These are phyloP conservation scores for Prosopis cineraria DNA, from an alignment of 306 rosid species.

Conservation along the genomic window DNA sequence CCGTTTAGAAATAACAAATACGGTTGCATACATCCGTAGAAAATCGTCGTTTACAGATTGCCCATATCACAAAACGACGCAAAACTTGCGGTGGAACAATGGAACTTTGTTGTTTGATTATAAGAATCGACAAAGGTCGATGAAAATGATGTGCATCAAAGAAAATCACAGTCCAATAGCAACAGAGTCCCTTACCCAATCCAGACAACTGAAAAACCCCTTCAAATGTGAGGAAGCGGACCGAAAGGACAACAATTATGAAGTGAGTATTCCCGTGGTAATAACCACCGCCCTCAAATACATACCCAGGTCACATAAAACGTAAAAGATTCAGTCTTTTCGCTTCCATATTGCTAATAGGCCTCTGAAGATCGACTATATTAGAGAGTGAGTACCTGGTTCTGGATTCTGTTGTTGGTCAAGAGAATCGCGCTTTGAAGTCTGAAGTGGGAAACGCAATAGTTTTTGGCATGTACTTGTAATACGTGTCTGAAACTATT, in stretches of 20 bases:
- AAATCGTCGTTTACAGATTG: background rate
- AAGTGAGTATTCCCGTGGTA: background rate
- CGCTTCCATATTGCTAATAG: background rate
- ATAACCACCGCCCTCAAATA: too few species aligned
- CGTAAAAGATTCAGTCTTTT: conserved; percentile 27
- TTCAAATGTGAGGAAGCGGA: background rate
- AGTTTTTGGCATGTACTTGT: conserved; percentile 34
- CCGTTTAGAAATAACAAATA: background rate
- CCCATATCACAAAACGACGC: conserved; percentile 3
- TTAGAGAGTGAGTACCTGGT: conserved; percentile 38
- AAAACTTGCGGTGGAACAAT: background rate
- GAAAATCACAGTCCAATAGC: background rate
- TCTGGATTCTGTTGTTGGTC: conserved; percentile 32
- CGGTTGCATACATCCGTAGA: background rate
- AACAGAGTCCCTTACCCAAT: conserved; percentile 12
- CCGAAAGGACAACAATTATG: background rate
- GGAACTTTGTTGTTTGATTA: background rate
- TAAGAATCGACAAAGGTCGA: too few species aligned
- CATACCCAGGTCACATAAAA: conserved; percentile 31
- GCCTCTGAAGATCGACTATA: background rate
- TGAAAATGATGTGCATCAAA: background rate
- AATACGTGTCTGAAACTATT: conserved; percentile 24
- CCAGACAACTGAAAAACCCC: background rate
- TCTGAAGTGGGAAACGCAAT: too few species aligned
- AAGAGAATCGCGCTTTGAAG: too few species aligned